Base-by-base conservation (phyloP, 2,329 filamentous ascomycete species). In the Aspergillus felis region DNA sequence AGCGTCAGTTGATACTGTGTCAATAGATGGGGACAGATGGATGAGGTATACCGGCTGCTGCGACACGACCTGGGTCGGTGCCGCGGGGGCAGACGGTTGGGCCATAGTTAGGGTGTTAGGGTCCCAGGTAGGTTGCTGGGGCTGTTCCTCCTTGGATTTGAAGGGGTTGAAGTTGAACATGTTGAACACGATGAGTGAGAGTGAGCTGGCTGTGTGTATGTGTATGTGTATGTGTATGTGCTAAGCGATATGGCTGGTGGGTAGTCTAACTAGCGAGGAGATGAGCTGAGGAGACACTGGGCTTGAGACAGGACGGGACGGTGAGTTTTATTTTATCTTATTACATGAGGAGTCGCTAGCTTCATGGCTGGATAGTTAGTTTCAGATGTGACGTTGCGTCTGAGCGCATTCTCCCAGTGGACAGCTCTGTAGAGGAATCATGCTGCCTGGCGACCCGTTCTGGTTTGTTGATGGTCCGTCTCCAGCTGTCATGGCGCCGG, bases 131-230 rank as follows among this genome's bases (percentile, higher is more conserved):
- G 58, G 57, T 56, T 68, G 55, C 24, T 49, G 29, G 47, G 4
- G 25, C 50, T 48, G 51, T 62, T 53, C 42, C 61, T 50, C 57
- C 56, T 71, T 72, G 67, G 71, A 72, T 54, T 64, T 61, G 65
- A 66, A 66, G 68, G 71, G 68, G 62, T 67, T 64, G 67, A 71
- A 66, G 64, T 66, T 64, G 66, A 69, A 68, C 65, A 68, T 67
- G 47, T 22, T 59, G 59, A 29, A 29, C 10, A 32, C 6, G 32
- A 6, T 6, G 32, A 12, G 27, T 28, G 27, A 9, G 27, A 28
- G 27, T 28, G 27, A 56, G 9, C 22, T 29, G 46, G 47, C 32
- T 51, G 17, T 20, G 29, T 32, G 2, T 22, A 22, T 22, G 22
- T 22, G 22, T 22, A 22, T 22, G 22, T 2, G 1, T 22, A 22